Evolutionary conservation across 768 basidiomycete species (phyloP).

Genomic region (Imleria badia): DNA sequence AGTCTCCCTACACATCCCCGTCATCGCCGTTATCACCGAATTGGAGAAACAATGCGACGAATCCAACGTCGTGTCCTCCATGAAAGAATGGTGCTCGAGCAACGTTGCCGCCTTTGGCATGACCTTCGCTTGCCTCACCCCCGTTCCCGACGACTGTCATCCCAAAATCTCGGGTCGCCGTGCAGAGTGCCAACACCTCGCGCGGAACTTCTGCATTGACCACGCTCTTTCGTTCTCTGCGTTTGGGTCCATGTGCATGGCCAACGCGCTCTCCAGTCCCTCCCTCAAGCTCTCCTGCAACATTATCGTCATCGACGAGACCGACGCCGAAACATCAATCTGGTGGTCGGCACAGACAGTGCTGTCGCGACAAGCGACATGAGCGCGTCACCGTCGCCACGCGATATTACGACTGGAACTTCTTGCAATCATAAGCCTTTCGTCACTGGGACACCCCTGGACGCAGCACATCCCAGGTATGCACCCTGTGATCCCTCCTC

Average conservation of each 20-base stretch:
- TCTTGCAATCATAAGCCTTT: constrained; percentile 20
- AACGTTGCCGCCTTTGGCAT: constrained; percentile 13
- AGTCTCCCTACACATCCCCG: constrained; percentile 17
- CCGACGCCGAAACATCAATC: constrained; percentile 27
- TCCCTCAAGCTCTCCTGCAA: constrained; percentile 22
- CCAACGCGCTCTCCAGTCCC: constrained; percentile 6
- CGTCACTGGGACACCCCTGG: constrained; percentile 29
- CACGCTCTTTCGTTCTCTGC: constrained; percentile 15
- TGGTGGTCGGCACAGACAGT: constrained; percentile 15
- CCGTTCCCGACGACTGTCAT: constrained; percentile 22
- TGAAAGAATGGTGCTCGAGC: constrained; percentile 26
- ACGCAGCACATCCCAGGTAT: constrained; percentile 4
- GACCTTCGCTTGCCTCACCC: constrained; percentile 26
- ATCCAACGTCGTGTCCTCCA: constrained; percentile 13
- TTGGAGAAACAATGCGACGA: constrained; percentile 21
- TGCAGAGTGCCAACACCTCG: constrained; percentile 17
- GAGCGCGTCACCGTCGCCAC: constrained; percentile 20
- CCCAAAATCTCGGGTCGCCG: constrained; percentile 18
- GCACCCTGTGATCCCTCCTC: constrained; percentile 23
- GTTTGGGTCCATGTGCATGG: not conserved
- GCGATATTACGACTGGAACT: constrained; percentile 23
- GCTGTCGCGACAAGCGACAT: constrained; percentile 16
- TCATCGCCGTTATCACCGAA: constrained; percentile 27
- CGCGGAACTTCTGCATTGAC: constrained; percentile 22
- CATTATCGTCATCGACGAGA: constrained; percentile 42